Conservation (phyloP, 345 rosid species). For the Mallotus nudiflorus region DNA sequence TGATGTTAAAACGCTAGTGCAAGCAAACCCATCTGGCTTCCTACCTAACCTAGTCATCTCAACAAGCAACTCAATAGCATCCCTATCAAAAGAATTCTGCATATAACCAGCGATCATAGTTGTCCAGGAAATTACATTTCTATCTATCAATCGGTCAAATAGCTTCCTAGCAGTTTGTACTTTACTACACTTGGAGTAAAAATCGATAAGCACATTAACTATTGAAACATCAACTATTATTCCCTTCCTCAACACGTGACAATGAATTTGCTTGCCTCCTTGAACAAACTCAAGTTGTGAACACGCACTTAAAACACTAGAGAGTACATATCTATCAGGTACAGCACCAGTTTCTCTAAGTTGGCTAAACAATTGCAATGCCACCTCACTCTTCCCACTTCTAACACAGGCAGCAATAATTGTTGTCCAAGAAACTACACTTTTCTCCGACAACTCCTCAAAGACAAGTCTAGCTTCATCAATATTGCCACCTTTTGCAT, state of each 20-base stretch:
- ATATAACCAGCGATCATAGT: constrained; percentile 69
- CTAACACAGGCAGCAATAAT: constrained; percentile 63
- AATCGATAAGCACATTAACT: constrained; percentile 62
- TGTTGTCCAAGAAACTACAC: constrained; percentile 63
- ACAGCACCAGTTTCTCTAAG: constrained; percentile 36
- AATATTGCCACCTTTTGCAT: constrained; percentile 45
- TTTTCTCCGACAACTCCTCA: constrained; percentile 51
- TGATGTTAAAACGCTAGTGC: constrained; percentile 69
- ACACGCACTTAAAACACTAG: constrained; percentile 64
- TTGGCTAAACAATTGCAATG: constrained; percentile 48
- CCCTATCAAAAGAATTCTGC: constrained; percentile 56
- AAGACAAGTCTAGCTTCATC: constrained; percentile 62
- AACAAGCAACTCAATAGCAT: constrained; percentile 53
- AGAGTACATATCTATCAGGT: constrained; percentile 59
- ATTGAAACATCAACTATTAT: constrained; percentile 60
- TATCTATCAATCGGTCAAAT: constrained; percentile 50
- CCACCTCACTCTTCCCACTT: constrained; percentile 52
- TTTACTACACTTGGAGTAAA: constrained; percentile 60
- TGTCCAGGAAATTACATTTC: constrained; percentile 68
- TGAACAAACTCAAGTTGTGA: constrained; percentile 44
- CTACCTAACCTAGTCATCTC: constrained; percentile 46
- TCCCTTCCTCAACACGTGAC: constrained; percentile 53
- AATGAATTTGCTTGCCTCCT: constrained; percentile 79
- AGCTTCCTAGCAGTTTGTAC: constrained; percentile 44
- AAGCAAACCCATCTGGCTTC: constrained; percentile 63